Evolutionary conservation across 805 yeast species (phyloP).

Genomic region (Vanderwaltozyma verrucispora): DNA sequence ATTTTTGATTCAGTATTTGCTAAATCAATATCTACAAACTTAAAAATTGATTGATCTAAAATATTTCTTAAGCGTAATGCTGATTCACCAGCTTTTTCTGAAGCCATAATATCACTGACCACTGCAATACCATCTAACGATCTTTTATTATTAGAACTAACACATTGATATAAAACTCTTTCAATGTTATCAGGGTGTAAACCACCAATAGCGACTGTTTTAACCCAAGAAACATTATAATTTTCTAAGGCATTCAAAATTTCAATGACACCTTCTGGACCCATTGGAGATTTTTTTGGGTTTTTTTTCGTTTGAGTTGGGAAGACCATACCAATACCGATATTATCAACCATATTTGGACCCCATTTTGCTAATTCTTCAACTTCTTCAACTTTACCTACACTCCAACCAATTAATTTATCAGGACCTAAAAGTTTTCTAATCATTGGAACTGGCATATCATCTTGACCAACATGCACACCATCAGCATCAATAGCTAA

Average conservation of each 20-base stretch:
- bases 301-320: conserved; percentile 62
- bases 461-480: conserved; percentile 88
- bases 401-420: conserved; percentile 73
- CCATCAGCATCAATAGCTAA: conserved; percentile 86
- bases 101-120: conserved; percentile 77
- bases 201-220: conserved; percentile 77
- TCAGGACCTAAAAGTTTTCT: conserved; percentile 58
- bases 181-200: conserved; percentile 53
- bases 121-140: conserved; percentile 75
- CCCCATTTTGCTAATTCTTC: conserved; percentile 25
- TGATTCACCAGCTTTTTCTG: conserved; percentile 40
- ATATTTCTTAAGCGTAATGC: conserved; percentile 31
- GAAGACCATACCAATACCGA: conserved; percentile 77
- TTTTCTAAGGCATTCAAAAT: conserved; percentile 39
- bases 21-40: conserved; percentile 9
- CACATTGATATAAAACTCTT: conserved; percentile 41
- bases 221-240: conserved; percentile 30
- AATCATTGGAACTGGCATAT: conserved; percentile 49
- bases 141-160: conserved; percentile 34
- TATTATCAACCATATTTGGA: conserved; percentile 48
- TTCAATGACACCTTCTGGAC: conserved; percentile 53
- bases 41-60: conserved; percentile 13
- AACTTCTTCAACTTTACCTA: conserved; percentile 46
- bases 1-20: background rate
- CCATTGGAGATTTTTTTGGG: conserved; percentile 47